Conservation (phyloP, 116 monocot species). For the Trichopus zeylanicus region DNA sequence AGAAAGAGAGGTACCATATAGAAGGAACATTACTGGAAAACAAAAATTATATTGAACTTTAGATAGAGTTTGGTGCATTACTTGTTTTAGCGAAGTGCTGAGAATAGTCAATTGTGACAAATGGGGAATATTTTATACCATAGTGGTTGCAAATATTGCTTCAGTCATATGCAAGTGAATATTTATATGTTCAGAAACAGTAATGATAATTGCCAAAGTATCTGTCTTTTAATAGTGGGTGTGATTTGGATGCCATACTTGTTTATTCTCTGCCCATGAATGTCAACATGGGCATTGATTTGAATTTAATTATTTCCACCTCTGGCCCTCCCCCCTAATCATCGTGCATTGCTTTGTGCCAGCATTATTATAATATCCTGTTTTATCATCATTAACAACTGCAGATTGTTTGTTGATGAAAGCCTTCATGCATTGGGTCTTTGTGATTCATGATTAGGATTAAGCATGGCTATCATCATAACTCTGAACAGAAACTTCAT, state of each 20-base stretch:
- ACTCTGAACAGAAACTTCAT: too few relatives aligned
- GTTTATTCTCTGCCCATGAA: neutral
- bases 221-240: neutral
- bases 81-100: too few relatives aligned
- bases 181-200: neutral
- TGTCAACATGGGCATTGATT: neutral
- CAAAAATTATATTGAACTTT: neutral
- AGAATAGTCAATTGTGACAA: conserved; percentile 2
- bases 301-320: too few relatives aligned
- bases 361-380: too few relatives aligned
- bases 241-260: neutral
- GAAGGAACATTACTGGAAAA: neutral
- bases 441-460: too few relatives aligned
- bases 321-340: neutral
- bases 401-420: too few relatives aligned
- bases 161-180: neutral
- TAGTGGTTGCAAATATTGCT: neutral
- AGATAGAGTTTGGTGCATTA: neutral
- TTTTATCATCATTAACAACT: too few relatives aligned
- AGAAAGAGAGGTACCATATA: neutral
- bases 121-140: neutral
- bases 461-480: too few relatives aligned
- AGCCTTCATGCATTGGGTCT: too few relatives aligned
- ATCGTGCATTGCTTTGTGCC: too few relatives aligned
- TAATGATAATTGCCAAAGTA: neutral